Conservation (phyloP, 306 rosid species). For the Astragalus glycyphyllos region DNA sequence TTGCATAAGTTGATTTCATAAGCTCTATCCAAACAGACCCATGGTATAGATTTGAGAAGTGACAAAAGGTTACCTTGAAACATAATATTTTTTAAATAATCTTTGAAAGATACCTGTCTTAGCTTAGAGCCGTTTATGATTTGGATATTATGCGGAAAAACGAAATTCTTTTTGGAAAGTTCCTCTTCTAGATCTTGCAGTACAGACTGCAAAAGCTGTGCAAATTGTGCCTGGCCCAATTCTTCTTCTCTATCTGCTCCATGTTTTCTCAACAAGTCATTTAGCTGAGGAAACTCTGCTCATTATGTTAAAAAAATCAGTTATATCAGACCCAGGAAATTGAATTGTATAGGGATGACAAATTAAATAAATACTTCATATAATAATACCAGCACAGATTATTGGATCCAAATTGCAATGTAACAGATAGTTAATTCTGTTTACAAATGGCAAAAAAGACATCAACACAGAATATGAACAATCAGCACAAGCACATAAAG, state of each 20-base stretch:
- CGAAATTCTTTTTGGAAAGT: slow-evolving; percentile 65
- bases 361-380: background rate
- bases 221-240: slow-evolving; percentile 97
- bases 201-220: slow-evolving; percentile 82
- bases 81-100: background rate
- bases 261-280: slow-evolving; percentile 72
- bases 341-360: background rate
- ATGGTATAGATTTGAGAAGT: background rate
- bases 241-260: slow-evolving; percentile 73
- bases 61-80: slow-evolving; percentile 10
- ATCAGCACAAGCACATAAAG: slow-evolving; percentile 1
- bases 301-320: slow-evolving; percentile 41
- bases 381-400: slow-evolving; percentile 4
- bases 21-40: too few relatives aligned
- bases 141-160: slow-evolving; percentile 61
- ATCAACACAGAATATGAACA: background rate
- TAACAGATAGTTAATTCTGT: too few relatives aligned
- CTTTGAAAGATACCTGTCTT: slow-evolving; percentile 65
- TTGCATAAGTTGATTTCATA: too few relatives aligned
- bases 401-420: too few relatives aligned
- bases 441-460: slow-evolving; percentile 12
- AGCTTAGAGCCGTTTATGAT: slow-evolving; percentile 73
- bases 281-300: slow-evolving; percentile 77
- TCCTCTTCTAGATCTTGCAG: slow-evolving; percentile 82
- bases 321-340: slow-evolving; percentile 30